These are phyloP conservation scores for Forsythia suspensa DNA, from an alignment of 257 asterid species.

Conservation along the genomic window DNA sequence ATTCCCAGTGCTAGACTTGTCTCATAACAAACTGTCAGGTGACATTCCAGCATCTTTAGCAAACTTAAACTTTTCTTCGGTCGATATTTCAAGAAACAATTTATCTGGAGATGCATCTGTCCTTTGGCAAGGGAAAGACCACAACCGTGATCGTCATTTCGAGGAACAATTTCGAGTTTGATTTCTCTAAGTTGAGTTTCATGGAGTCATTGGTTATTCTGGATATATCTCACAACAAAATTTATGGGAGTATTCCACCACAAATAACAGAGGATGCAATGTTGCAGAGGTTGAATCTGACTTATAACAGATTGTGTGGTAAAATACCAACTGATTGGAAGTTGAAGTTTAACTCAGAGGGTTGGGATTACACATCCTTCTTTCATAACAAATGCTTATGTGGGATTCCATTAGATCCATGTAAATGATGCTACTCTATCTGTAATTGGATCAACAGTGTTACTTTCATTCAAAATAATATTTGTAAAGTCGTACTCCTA, in stretches of 20 bases:
- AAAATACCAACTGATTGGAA: constrained; percentile 46
- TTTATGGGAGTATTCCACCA: constrained; percentile 41
- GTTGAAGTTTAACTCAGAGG: constrained; percentile 23
- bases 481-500: no score
- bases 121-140: constrained; percentile 35
- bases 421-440: constrained; percentile 20
- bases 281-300: constrained; percentile 37
- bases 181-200: constrained; percentile 34
- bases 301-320: constrained; percentile 46
- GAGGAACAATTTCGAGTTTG: constrained; percentile 41
- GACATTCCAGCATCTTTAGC: constrained; percentile 27
- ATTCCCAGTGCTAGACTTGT: constrained; percentile 10
- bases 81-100: constrained; percentile 41
- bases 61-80: constrained; percentile 21
- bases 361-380: constrained; percentile 38
- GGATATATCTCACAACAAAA: constrained; percentile 45
- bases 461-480: no score
- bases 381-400: constrained; percentile 43
- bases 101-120: constrained; percentile 41
- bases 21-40: constrained; percentile 37
- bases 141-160: constrained; percentile 28
- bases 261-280: constrained; percentile 30
- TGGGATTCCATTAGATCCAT: constrained; percentile 43
- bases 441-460: not conserved
- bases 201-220: constrained; percentile 27